A percentile compares a stretch with the other conserved stretches of the same genome.
Conservation (phyloP, 176 grass and related monocot species). For the Cenchrus purpureus region DNA sequence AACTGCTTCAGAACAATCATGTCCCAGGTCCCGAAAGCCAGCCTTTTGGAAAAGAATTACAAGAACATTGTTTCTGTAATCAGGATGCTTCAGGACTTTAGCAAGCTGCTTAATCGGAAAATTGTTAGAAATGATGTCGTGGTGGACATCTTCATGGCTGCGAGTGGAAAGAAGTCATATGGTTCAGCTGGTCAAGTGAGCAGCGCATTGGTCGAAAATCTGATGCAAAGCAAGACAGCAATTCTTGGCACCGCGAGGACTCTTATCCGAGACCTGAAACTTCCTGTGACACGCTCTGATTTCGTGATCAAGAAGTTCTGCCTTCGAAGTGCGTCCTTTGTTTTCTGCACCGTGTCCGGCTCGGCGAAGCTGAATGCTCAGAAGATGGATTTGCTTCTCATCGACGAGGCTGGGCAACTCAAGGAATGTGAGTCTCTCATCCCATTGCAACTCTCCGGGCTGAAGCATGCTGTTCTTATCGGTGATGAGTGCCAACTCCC, state of each 20-base stretch:
- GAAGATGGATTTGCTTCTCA: conserved; percentile 55
- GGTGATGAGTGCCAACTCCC: conserved; percentile 75
- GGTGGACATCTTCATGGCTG: not conserved
- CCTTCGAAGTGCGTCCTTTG: conserved; percentile 36
- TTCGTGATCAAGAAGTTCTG: conserved; percentile 30
- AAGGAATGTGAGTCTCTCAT: conserved; percentile 83
- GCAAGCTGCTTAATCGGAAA: conserved; percentile 27
- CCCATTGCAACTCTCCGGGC: conserved; percentile 43
- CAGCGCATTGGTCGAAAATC: not conserved
- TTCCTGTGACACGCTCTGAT: conserved; percentile 31
- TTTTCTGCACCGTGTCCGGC: conserved; percentile 71
- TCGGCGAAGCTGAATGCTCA: conserved; percentile 46
- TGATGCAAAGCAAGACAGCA: not conserved
- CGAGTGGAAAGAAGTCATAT: no score
- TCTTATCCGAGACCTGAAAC: conserved; percentile 22
- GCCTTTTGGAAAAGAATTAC: conserved; percentile 34
- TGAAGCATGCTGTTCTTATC: conserved; percentile 66
- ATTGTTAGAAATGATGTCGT: not conserved
- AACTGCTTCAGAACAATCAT: conserved; percentile 48
- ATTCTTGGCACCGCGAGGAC: conserved; percentile 19
- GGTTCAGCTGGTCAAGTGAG: not conserved
- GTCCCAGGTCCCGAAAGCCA: conserved; percentile 43
- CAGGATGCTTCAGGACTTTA: conserved; percentile 38
- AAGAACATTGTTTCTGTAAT: conserved; percentile 41
- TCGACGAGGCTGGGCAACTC: conserved; percentile 76